Conservation (phyloP, 805 yeast species). For the Cyberlindnera misumaiensis region DNA sequence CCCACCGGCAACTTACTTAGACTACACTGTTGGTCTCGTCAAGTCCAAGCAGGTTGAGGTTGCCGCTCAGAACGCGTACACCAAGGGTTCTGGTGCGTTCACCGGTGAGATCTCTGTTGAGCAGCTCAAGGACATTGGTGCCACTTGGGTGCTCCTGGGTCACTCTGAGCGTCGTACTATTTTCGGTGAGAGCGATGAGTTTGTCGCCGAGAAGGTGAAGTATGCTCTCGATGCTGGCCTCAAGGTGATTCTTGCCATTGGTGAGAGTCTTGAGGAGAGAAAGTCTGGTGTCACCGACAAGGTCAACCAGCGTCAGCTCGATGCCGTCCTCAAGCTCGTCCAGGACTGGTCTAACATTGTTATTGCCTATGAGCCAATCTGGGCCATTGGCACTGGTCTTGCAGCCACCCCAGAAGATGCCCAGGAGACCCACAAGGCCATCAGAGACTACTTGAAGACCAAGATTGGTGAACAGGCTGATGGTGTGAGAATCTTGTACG, state of each 20-base stretch:
- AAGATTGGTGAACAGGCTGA: slow-evolving; percentile 81
- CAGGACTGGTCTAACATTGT: slow-evolving; percentile 89
- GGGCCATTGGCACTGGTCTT: slow-evolving; percentile 99
- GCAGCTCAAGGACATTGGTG: slow-evolving; percentile 86
- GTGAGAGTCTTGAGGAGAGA: slow-evolving; percentile 96
- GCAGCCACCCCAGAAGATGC: slow-evolving; percentile 99
- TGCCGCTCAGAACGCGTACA: slow-evolving; percentile 87
- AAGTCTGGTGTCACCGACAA: slow-evolving; percentile 79
- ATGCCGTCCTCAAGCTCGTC: slow-evolving; percentile 77
- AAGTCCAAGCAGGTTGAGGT: slow-evolving; percentile 68
- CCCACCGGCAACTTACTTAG: slow-evolving; percentile 92
- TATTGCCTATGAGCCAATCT: slow-evolving; percentile 97
- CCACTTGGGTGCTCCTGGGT: slow-evolving; percentile 91
- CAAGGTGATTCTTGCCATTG: slow-evolving; percentile 91
- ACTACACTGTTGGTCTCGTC: slow-evolving; percentile 62
- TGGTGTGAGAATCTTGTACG: slow-evolving; percentile 85
- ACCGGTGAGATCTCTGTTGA: slow-evolving; percentile 94
- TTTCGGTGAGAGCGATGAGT: slow-evolving; percentile 83
- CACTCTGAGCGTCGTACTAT: slow-evolving; percentile 98
- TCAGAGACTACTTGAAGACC: slow-evolving; percentile 75
- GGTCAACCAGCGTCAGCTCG: slow-evolving; percentile 83
- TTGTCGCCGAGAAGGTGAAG: slow-evolving; percentile 89
- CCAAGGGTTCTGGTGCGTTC: slow-evolving; percentile 90
- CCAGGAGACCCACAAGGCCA: slow-evolving; percentile 84
- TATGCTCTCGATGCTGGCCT: slow-evolving; percentile 88